Evolutionary conservation across 306 rosid species (phyloP).

Genomic region (Hippophae tibetana): DNA sequence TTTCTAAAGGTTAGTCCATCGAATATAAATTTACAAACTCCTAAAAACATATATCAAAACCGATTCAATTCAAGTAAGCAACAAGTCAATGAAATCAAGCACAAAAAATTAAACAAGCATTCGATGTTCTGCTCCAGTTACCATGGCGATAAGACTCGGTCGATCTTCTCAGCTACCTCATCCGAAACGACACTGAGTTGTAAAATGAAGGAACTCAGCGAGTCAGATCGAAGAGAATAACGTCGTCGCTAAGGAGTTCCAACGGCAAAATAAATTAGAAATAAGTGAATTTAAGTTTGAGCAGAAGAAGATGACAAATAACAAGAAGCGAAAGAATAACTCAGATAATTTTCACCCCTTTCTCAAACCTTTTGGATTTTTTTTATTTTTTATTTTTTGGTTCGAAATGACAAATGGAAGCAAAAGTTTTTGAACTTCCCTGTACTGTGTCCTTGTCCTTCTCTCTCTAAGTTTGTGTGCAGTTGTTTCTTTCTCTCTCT

Average conservation of each 20-base stretch:
- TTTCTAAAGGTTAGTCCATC: background rate
- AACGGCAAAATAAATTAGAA: conserved; percentile 10
- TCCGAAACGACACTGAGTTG: conserved; percentile 52
- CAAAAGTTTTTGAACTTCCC: conserved; percentile 25
- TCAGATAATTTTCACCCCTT: conserved; percentile 6
- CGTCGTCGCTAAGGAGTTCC: conserved; percentile 24
- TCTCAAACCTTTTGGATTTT: conserved; percentile 9
- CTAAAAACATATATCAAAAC: conserved; percentile 15
- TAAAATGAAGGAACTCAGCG: conserved; percentile 7
- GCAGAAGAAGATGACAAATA: conserved; percentile 42
- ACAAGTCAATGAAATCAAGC: conserved; percentile 35
- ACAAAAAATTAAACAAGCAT: background rate
- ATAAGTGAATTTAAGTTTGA: conserved; percentile 24
- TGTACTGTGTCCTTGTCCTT: conserved; percentile 10
- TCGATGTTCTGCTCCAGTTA: conserved; percentile 21
- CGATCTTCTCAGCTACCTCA: conserved; percentile 70
- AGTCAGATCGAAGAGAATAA: conserved; percentile 35
- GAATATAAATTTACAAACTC: conserved; percentile 8
- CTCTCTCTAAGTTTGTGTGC: conserved; percentile 31
- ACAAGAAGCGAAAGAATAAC: conserved; percentile 38
- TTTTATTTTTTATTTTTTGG: conserved; percentile 3
- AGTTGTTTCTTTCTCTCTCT: conserved; percentile 26
- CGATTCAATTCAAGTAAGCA: conserved; percentile 43
- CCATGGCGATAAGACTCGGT: conserved; percentile 70
- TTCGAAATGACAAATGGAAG: conserved; percentile 26